A percentile compares a stretch with the other conserved stretches of the same genome.
phyloP scores from a whole-genome alignment of 306 rosid species.

The Ammopiptanthus mongolicus region DNA sequence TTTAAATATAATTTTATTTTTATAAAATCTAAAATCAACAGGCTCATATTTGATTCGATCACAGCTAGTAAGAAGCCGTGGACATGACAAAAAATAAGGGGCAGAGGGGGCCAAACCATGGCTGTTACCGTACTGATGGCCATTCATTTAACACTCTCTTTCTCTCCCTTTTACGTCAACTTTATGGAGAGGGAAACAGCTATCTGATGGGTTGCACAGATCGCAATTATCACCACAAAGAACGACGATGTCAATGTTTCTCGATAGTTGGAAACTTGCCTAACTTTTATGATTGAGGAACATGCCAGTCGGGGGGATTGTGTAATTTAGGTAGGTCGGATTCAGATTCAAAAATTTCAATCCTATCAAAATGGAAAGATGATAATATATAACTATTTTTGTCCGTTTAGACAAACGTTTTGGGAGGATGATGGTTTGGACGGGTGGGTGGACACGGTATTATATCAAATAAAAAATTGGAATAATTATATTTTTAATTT shows the following conservation, averaged over 20 bases:
- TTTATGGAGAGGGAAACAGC: not conserved
- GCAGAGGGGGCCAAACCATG: constrained; percentile 21
- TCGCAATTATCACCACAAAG: constrained; percentile 2
- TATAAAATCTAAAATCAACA: no score
- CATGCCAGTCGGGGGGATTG: not conserved
- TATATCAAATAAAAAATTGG: no score
- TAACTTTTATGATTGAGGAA: not conserved
- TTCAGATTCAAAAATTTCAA: no score
- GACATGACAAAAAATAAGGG: not conserved
- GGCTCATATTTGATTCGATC: not conserved
- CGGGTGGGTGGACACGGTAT: no score
- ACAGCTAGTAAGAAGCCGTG: not conserved
- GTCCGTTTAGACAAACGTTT: no score
- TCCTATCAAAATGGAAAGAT: no score
- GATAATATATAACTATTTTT: no score
- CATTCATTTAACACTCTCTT: not conserved
- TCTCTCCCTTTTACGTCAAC: constrained; percentile 9
- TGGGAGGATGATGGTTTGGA: no score
- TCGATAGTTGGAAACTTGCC: not conserved
- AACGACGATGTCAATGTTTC: not conserved
- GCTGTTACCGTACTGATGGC: not conserved
- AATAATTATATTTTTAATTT: no score
- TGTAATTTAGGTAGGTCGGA: no score
- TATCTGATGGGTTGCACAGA: constrained; percentile 7
- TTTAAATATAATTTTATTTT: no score